Percentiles rank a stretch among this genome's conserved stretches.
phyloP scores from a whole-genome alignment of 768 basidiomycete genomes.

The Hericium alpestre region DNA sequence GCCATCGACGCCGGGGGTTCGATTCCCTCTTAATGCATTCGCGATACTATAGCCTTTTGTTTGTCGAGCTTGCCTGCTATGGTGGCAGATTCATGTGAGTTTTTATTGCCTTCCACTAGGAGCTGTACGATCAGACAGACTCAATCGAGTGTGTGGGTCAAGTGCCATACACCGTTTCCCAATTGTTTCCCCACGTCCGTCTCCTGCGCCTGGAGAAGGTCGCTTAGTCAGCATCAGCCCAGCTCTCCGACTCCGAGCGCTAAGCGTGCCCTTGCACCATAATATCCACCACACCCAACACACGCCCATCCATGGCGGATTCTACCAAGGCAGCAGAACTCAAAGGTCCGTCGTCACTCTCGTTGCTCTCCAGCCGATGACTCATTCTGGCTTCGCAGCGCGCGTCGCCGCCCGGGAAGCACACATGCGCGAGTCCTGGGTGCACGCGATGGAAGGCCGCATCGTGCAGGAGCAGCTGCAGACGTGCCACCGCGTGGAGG shows the following conservation, averaged over 20 bases:
- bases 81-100: too few relatives aligned
- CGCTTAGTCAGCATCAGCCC: too few relatives aligned
- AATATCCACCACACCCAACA: slow-evolving; percentile 9
- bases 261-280: neutral
- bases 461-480: slow-evolving; percentile 81
- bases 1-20: slow-evolving; percentile 45
- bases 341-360: slow-evolving; percentile 30
- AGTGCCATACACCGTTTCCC: too few relatives aligned
- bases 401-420: slow-evolving; percentile 61
- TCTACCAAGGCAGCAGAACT: slow-evolving; percentile 31
- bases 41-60: too few relatives aligned
- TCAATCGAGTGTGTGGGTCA: too few relatives aligned
- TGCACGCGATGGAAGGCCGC: slow-evolving; percentile 86
- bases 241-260: too few relatives aligned
- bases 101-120: too few relatives aligned
- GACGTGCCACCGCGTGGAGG: slow-evolving; percentile 84
- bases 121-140: too few relatives aligned
- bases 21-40: neutral
- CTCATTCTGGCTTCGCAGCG: slow-evolving; percentile 27
- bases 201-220: too few relatives aligned
- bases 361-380: neutral
- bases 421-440: slow-evolving; percentile 84
- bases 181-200: too few relatives aligned
- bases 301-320: slow-evolving; percentile 27
- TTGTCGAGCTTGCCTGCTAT: too few relatives aligned